Conservation (phyloP, 176 grass and related monocot species). For the Alloteropsis semialata region DNA sequence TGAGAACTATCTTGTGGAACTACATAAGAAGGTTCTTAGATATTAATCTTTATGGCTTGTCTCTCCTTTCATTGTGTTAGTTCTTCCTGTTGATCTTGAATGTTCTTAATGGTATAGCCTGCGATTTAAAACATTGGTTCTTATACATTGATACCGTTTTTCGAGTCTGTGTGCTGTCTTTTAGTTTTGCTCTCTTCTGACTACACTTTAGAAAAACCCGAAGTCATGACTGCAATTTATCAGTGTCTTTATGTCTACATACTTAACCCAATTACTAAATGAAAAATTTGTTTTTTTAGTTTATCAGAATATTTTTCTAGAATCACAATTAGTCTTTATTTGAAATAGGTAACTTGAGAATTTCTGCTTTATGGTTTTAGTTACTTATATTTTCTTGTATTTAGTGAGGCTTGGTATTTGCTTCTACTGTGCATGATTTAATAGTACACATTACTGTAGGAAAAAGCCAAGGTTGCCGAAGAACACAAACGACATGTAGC, state of each 20-base stretch:
- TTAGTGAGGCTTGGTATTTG: conserved; percentile 5
- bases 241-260: background rate
- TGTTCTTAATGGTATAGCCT: background rate
- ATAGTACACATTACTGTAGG: conserved; percentile 49
- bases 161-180: background rate
- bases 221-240: background rate
- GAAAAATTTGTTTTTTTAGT: background rate
- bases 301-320: background rate
- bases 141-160: background rate
- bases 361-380: background rate
- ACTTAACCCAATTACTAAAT: background rate
- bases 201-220: background rate
- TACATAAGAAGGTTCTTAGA: conserved; percentile 86
- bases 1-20: conserved; percentile 87
- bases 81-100: background rate
- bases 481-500: conserved; percentile 72
- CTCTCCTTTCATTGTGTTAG: background rate
- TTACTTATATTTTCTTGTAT: background rate
- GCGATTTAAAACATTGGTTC: too few relatives aligned
- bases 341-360: background rate
- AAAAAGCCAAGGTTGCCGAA: conserved; percentile 84
- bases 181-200: background rate
- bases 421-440: background rate
- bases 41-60: background rate
- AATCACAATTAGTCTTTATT: background rate